These are phyloP conservation scores for Talaromyces liani DNA, from an alignment of 495 filamentous ascomycete genomes.

Conservation along the genomic window DNA sequence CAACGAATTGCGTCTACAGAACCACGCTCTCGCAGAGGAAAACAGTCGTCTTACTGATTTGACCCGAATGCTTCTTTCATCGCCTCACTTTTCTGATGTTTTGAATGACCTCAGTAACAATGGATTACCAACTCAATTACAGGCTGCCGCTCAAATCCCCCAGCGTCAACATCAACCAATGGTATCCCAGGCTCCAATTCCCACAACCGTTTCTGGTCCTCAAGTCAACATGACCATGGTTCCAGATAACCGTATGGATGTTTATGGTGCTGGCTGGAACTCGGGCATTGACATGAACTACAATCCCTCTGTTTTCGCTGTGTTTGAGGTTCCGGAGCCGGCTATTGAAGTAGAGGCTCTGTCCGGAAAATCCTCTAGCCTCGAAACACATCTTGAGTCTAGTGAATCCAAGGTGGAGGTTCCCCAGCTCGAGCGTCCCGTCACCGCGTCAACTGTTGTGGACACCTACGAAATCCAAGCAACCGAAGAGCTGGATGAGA, in stretches of 20 bases:
- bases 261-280: constrained; percentile 47
- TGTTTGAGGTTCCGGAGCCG: constrained; percentile 66
- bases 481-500: constrained; percentile 50
- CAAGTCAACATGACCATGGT: constrained; percentile 67
- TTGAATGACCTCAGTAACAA: constrained; percentile 62
- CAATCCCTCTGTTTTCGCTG: constrained; percentile 71
- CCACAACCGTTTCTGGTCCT: constrained; percentile 24
- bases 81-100: constrained; percentile 76
- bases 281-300: constrained; percentile 46
- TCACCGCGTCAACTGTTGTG: constrained; percentile 21
- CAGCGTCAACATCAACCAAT: constrained; percentile 15
- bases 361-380: constrained; percentile 56
- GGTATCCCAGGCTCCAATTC: constrained; percentile 12
- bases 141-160: constrained; percentile 22
- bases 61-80: constrained; percentile 75
- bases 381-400: constrained; percentile 19
- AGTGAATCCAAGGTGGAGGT: constrained; percentile 45
- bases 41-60: constrained; percentile 71
- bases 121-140: constrained; percentile 30
- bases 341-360: constrained; percentile 57
- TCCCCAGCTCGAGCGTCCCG: constrained; percentile 37
- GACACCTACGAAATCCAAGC: constrained; percentile 24
- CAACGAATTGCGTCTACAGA: constrained; percentile 62
- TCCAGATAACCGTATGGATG: constrained; percentile 58
- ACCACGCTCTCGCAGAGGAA: constrained; percentile 67